Conservation (phyloP, 352 stramenopile genomes). For the Phytophthora europaea region DNA sequence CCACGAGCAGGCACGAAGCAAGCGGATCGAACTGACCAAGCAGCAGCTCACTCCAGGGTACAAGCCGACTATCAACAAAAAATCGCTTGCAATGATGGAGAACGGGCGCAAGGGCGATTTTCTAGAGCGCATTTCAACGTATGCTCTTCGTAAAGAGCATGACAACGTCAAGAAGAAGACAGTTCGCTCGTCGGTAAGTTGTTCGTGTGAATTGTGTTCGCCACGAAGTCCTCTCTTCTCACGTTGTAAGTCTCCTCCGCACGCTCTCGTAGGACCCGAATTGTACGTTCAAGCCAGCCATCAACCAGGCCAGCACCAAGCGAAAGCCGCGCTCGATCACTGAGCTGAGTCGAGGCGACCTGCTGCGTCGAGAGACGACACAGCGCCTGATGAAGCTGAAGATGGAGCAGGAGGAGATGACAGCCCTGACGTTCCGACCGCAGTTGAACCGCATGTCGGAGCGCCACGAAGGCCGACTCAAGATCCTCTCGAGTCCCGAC, state of each 20-base stretch:
- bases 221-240: not conserved
- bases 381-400: slow-evolving; percentile 89
- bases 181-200: slow-evolving; percentile 62
- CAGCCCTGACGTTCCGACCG: slow-evolving; percentile 80
- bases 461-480: slow-evolving; percentile 76
- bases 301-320: slow-evolving; percentile 76
- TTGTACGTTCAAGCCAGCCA: slow-evolving; percentile 88
- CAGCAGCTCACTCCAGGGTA: slow-evolving; percentile 66
- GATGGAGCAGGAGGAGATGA: slow-evolving; percentile 91
- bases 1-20: slow-evolving; percentile 71
- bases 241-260: slow-evolving; percentile 5
- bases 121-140: slow-evolving; percentile 79
- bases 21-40: slow-evolving; percentile 73
- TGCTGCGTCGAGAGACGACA: slow-evolving; percentile 79
- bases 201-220: not conserved
- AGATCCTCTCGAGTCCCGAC: slow-evolving; percentile 82
- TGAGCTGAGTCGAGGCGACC: slow-evolving; percentile 81
- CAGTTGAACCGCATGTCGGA: slow-evolving; percentile 78
- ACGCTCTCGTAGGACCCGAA: slow-evolving; percentile 64
- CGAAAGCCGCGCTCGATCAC: slow-evolving; percentile 77
- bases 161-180: slow-evolving; percentile 83
- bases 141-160: slow-evolving; percentile 83
- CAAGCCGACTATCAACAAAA: slow-evolving; percentile 86
- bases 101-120: slow-evolving; percentile 87
- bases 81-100: slow-evolving; percentile 82